Evolutionary conservation across 2,329 filamentous ascomycete genomes (phyloP), one percentile per base, ranked within the genome.

Genomic region (Falciphora oryzae): DNA sequence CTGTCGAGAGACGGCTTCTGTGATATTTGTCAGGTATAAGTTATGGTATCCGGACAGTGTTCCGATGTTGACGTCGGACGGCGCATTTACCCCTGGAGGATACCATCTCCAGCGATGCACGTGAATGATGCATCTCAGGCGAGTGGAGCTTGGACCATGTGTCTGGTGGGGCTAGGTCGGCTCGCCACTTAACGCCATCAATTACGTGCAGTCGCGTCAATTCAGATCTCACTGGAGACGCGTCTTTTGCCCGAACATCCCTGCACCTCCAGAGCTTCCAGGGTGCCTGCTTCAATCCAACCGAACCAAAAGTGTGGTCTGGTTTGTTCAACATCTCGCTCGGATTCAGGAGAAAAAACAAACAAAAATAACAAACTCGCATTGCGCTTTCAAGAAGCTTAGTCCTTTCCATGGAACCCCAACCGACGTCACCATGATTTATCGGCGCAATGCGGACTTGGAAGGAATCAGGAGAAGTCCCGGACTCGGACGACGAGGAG

Each of bases 391-490:
- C 18, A 8, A 53, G 8, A n/a, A 22, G 44, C 18, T 6, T 2
- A 8, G 44, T 53, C 44, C 10, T 25, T 53, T 53, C 27, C 22
- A 57, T 60, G 56, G 50, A 29, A 64, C 32, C 61, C 50, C 35
- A 4, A 16, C 60, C 29, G 16, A 18, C 8, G 22, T 35, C 57
- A 67, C 64, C 66, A 78, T 77, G 76, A 70, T 69, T 74, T 65
- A 63, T 65, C 65, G 70, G 59, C 66, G 66, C 68, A 70, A 79
- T 79, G 77, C 75, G 73, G 68, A 76, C 74, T 70, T 79, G 77
- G 77, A 77, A 77, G 75, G 75, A 76, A 72, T 70, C 76, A 74
- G 77, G 77, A 70, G 76, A 77, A 71, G 77, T 79, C 70, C 77
- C 77, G 60, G 77, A 79, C 70, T 79, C 77, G 70, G 77, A 79